Conservation (phyloP, 2,329 filamentous ascomycete species). For the Blastomyces percursus region DNA sequence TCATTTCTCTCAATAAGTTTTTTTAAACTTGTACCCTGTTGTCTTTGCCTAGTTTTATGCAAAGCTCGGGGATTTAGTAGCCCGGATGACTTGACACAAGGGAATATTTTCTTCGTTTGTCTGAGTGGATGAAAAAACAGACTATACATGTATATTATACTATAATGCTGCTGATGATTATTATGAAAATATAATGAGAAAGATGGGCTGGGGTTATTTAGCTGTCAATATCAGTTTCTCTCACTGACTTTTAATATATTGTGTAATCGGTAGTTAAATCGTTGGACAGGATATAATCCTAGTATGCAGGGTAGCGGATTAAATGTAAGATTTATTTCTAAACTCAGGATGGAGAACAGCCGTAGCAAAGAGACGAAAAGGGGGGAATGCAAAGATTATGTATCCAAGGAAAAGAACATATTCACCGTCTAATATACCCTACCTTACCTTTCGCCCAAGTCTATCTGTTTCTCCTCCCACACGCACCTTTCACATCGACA, state of each 20-base stretch:
- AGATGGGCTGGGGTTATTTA: neutral
- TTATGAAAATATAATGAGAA: constrained; percentile 5
- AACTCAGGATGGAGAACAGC: neutral
- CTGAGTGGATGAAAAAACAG: neutral
- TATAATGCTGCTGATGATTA: constrained; percentile 1
- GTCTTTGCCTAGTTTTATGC: neutral
- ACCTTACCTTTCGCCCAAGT: neutral
- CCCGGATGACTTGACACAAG: neutral
- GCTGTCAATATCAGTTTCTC: neutral
- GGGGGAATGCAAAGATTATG: neutral
- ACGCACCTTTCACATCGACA: constrained; percentile 79
- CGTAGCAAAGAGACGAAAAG: neutral
- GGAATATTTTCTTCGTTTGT: neutral
- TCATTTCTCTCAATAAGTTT: neutral
- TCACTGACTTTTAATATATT: neutral
- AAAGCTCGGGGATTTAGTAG: neutral
- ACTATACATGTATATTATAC: neutral
- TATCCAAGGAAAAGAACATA: no score
- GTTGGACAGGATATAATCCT: neutral
- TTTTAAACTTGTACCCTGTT: neutral
- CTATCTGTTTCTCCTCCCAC: constrained; percentile 45
- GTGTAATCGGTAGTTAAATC: neutral
- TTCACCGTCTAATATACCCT: neutral
- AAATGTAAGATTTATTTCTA: neutral
- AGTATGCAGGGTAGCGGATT: neutral